Conservation (phyloP, 805 yeast genomes). For the Candida xiaguanensis region DNA sequence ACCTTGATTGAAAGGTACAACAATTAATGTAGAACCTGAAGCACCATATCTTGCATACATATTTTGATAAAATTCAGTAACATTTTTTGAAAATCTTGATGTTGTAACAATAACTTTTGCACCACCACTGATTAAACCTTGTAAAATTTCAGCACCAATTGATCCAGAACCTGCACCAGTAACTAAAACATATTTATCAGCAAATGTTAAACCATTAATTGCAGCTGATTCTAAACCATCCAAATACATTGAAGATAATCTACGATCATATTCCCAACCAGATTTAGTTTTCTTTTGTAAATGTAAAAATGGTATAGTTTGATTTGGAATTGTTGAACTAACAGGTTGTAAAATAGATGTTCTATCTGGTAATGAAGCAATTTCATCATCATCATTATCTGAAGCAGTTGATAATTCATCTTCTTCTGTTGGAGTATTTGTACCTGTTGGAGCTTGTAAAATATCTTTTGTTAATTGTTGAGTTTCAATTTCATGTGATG, state of each 20-base stretch:
- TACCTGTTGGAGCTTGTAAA: conserved; percentile 41
- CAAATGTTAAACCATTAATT: conserved; percentile 86
- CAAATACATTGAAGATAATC: conserved; percentile 71
- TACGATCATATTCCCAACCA: conserved; percentile 86
- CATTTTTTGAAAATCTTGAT: conserved; percentile 88
- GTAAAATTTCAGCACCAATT: conserved; percentile 94
- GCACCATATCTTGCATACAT: conserved; percentile 93
- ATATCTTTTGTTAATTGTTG: conserved; percentile 56
- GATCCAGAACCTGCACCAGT: conserved; percentile 99
- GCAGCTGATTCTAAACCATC: conserved; percentile 94
- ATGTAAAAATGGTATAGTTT: conserved; percentile 93
- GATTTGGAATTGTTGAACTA: conserved; percentile 68
- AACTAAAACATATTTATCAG: conserved; percentile 81
- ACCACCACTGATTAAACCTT: conserved; percentile 95
- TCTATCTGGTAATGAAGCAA: conserved; percentile 76
- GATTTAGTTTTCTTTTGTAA: conserved; percentile 70
- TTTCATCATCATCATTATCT: conserved; percentile 59
- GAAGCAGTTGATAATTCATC: conserved; percentile 46
- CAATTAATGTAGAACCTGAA: conserved; percentile 84
- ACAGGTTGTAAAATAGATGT: conserved; percentile 70
- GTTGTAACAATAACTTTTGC: conserved; percentile 97
- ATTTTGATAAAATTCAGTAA: conserved; percentile 92
- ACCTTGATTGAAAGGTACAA: conserved; percentile 99
- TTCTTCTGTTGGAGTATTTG: conserved; percentile 37
- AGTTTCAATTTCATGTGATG: conserved; percentile 68